Evolutionary conservation across 768 basidiomycete genomes (phyloP).

Genomic region (Boletus insuetus): DNA sequence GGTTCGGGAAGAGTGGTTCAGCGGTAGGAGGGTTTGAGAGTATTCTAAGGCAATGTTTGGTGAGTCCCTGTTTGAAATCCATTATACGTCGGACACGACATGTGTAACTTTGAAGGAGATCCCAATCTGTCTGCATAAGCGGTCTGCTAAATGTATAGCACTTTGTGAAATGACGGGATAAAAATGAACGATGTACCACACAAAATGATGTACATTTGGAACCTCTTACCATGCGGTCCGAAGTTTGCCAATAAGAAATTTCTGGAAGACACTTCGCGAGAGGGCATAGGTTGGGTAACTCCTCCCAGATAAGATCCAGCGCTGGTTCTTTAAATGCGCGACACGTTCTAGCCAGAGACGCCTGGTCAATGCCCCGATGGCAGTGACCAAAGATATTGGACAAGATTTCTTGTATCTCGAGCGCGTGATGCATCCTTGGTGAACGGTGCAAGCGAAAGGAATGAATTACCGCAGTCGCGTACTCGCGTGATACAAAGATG

Average conservation of each 20-base stretch:
- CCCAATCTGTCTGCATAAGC: not conserved
- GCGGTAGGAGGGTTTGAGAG: not conserved
- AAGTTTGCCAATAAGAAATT: not conserved
- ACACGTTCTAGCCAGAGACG: not conserved
- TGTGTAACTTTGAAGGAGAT: not conserved
- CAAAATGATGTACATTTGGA: not conserved
- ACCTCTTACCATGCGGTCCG: not conserved
- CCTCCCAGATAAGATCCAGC: not conserved
- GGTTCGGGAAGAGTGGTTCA: not conserved
- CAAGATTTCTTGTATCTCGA: too few species aligned
- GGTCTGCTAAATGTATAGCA: not conserved
- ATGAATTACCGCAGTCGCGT: too few species aligned
- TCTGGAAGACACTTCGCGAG: not conserved
- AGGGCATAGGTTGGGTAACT: not conserved
- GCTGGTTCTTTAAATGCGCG: not conserved
- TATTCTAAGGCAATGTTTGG: not conserved
- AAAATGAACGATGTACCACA: not conserved
- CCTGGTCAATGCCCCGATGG: too few species aligned
- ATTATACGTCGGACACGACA: not conserved
- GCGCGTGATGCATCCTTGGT: too few species aligned
- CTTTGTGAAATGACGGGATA: not conserved
- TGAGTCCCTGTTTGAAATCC: not conserved
- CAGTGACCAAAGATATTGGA: too few species aligned
- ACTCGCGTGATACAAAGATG: too few species aligned
- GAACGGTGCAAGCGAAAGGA: too few species aligned